Conservation (phyloP, 1,139 yeast species). For the Nakaseomyces kungkrabaensis region DNA sequence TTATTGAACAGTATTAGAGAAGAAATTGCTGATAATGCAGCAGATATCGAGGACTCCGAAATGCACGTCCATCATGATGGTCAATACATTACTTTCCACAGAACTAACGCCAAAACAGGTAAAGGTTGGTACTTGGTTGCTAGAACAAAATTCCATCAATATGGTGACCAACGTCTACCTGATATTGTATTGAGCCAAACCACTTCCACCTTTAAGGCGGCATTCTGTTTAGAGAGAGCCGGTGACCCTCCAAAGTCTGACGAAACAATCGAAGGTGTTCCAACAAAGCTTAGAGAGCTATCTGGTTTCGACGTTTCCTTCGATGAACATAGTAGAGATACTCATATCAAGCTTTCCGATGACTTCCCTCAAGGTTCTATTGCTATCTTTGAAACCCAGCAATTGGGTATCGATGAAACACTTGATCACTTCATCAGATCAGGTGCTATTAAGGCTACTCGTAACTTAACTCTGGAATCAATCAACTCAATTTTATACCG, state of each 20-base stretch:
- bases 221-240: conserved; percentile 44
- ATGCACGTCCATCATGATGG: conserved; percentile 93
- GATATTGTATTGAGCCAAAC: conserved; percentile 63
- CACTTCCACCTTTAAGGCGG: conserved; percentile 48
- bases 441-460: conserved; percentile 70
- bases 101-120: conserved; percentile 76
- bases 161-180: conserved; percentile 42
- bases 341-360: conserved; percentile 47
- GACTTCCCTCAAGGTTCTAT: conserved; percentile 84
- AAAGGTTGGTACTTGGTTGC: conserved; percentile 85
- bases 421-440: conserved; percentile 55
- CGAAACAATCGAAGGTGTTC: conserved; percentile 44
- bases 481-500: conserved; percentile 67
- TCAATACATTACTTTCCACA: conserved; percentile 82
- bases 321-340: conserved; percentile 34
- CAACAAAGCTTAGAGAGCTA: conserved; percentile 50
- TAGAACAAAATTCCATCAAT: conserved; percentile 57
- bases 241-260: conserved; percentile 43
- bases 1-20: conserved; percentile 50
- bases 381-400: conserved; percentile 65
- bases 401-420: conserved; percentile 45
- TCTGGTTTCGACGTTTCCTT: conserved; percentile 40
- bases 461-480: conserved; percentile 51
- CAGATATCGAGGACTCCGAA: conserved; percentile 65
- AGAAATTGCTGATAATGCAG: conserved; percentile 58